phyloP scores from a whole-genome alignment of 495 filamentous ascomycete species.

The Aspergillus kassunensis region DNA sequence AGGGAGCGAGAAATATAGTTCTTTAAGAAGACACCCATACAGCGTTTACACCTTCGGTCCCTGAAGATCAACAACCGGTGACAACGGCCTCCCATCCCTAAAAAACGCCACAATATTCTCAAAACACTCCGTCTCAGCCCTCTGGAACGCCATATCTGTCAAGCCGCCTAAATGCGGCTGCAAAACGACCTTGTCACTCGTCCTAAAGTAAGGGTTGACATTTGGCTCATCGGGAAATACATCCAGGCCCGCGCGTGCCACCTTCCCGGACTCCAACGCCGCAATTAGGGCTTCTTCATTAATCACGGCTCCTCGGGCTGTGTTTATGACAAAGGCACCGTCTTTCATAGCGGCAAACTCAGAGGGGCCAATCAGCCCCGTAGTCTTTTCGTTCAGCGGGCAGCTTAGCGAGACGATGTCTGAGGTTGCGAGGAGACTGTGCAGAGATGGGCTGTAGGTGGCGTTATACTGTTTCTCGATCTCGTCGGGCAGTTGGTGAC shows the following conservation, averaged over 20 bases:
- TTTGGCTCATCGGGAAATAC: slow-evolving; percentile 58
- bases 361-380: slow-evolving; percentile 36
- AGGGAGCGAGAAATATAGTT: too few relatives aligned
- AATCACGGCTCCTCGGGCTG: slow-evolving; percentile 56
- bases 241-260: slow-evolving; percentile 51
- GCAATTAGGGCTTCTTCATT: slow-evolving; percentile 53
- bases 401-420: slow-evolving; percentile 64
- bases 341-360: slow-evolving; percentile 60
- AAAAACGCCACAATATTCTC: slow-evolving; percentile 38
- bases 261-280: slow-evolving; percentile 49
- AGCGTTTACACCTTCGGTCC: too few relatives aligned
- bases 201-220: slow-evolving; percentile 31
- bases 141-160: slow-evolving; percentile 31
- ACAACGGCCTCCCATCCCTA: slow-evolving; percentile 29
- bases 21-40: too few relatives aligned
- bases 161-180: slow-evolving; percentile 26
- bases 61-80: slow-evolving; percentile 19
- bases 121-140: slow-evolving; percentile 35
- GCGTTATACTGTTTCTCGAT: slow-evolving; percentile 12
- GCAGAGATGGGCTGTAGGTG: slow-evolving; percentile 1
- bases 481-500: slow-evolving; percentile 38
- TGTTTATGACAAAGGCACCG: slow-evolving; percentile 60
- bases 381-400: slow-evolving; percentile 53
- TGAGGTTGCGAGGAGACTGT: slow-evolving; percentile 43
- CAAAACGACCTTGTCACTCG: slow-evolving; percentile 18